Evolutionary conservation across 1,284 basidiomycete species (phyloP), one percentile per base, ranked within the genome.

Genomic region (Calocybe gambosa): DNA sequence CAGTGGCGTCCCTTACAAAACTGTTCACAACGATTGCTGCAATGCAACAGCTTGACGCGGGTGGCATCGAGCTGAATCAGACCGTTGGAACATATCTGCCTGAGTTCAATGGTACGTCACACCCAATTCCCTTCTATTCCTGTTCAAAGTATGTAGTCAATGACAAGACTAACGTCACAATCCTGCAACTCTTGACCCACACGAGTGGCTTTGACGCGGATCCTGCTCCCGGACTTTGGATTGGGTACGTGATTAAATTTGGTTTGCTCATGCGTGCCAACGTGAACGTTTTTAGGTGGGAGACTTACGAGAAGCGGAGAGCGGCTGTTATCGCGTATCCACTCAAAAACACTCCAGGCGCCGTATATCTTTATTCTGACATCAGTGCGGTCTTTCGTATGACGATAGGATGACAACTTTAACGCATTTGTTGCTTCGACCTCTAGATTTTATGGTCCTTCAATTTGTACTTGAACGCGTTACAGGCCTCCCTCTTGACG

Each of bases 1-100:
- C 38, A 61, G 59, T 61, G 59, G 59, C 59, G 2, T 61, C 59
- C n/a, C 47, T 61, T 28, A 59, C 59, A 12, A 61, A 61, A 44
- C 43, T 61, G 52, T 59, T 61, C 39, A 59, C 58, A 4, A 53
- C 55, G 26, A 53, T 58, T 16, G 49, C 53, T 1, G 53, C 52
- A 2, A 39, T 61, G 46, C 58, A 61, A 31, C 59, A 61, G 42
- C 40, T 61, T 36, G 59, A 61, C 12, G 45, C 45, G 19, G 53
- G 57, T 2, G 50, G 33, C 16, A 52, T 61, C 33, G 43, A 36
- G 1, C 45, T 59, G 39, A 50, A 58, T 28, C 44, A 44, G 3
- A 55, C 50, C 4, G 58, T 61, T 10, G 55, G 50, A 7, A 50
- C 43, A 5, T 56, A 58, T 39, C 42, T 61, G 21, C 58, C 59